These are phyloP conservation scores for Letharia lupina DNA, from an alignment of 495 filamentous ascomycete genomes.

Conservation along the genomic window DNA sequence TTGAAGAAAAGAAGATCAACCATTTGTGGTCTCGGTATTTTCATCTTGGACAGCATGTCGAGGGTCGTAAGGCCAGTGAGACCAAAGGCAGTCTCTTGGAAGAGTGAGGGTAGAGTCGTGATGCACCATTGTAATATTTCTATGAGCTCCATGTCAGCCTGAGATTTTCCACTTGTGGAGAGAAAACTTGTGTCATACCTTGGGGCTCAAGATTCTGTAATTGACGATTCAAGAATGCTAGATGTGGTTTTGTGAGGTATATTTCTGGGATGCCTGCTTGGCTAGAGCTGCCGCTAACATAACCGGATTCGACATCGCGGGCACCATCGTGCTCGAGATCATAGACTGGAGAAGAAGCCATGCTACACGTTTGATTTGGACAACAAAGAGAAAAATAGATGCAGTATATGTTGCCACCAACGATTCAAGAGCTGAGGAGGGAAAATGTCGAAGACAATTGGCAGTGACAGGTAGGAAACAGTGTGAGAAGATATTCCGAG, in stretches of 20 bases:
- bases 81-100: conserved; percentile 95
- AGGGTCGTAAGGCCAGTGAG: conserved; percentile 87
- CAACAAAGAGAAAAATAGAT: background rate
- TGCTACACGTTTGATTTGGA: background rate
- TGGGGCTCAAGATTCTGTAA: conserved; percentile 72
- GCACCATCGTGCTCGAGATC: conserved; percentile 32
- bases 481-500: background rate
- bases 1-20: conserved; percentile 95
- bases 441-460: background rate
- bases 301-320: conserved; percentile 70
- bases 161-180: conserved; percentile 15
- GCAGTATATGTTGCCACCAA: conserved; percentile 1
- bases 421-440: background rate
- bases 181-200: conserved; percentile 37
- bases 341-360: conserved; percentile 20
- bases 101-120: conserved; percentile 80
- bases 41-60: conserved; percentile 88
- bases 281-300: conserved; percentile 66
- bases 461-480: background rate
- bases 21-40: conserved; percentile 54
- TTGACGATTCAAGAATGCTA: conserved; percentile 82
- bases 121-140: conserved; percentile 91
- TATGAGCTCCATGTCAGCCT: conserved; percentile 31
- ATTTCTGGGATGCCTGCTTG: conserved; percentile 59
- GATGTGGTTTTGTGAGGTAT: conserved; percentile 79